Conservation (phyloP, 257 asterid species). For the Ajuga chamaepitys region DNA sequence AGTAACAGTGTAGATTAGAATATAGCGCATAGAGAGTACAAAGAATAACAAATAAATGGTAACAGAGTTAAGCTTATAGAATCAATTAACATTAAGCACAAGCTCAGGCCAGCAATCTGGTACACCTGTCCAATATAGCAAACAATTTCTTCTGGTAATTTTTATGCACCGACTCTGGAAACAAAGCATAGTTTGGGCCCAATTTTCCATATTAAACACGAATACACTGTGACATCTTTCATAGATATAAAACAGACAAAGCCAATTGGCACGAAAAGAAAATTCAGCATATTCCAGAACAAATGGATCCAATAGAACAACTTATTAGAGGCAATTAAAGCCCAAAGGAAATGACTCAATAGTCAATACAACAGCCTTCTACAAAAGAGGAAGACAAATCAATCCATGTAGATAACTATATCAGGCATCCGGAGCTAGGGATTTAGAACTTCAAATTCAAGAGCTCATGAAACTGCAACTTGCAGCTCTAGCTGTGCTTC, state of each 20-base stretch:
- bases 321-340: not conserved
- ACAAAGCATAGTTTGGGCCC: not conserved
- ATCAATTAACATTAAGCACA: not conserved
- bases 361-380: not conserved
- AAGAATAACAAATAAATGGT: not conserved
- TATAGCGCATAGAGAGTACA: conserved; percentile 1
- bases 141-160: not conserved
- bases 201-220: not conserved
- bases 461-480: not conserved
- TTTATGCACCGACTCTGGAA: not conserved
- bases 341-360: not conserved
- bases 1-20: conserved; percentile 27
- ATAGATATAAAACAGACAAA: not conserved
- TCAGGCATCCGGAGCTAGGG: not conserved
- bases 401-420: not conserved
- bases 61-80: not conserved
- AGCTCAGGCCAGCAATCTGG: not conserved
- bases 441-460: not conserved
- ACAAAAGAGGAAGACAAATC: not conserved
- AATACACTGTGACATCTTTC: not conserved
- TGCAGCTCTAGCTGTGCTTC: not conserved
- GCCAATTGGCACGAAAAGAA: not conserved
- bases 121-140: not conserved
- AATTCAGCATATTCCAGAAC: not conserved
- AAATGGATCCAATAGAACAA: not conserved